A percentile compares a stretch with the other conserved stretches of the same genome.
Conservation (phyloP, 2,329 filamentous ascomycete species). For the Akanthomyces uredinophilus region DNA sequence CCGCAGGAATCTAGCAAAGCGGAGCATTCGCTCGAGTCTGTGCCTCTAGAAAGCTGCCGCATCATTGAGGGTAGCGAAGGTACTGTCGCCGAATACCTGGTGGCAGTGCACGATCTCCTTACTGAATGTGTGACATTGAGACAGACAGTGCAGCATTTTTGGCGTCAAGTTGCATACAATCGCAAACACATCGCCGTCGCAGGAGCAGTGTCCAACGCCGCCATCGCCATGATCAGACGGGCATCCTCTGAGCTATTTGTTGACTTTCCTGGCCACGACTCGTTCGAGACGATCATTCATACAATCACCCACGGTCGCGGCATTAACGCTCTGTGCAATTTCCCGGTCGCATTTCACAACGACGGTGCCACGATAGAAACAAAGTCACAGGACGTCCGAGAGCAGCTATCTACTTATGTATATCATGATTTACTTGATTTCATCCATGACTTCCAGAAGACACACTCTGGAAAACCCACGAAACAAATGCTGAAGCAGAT, state of each 20-base stretch:
- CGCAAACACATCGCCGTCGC: constrained; percentile 41
- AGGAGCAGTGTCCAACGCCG: constrained; percentile 36
- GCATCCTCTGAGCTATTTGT: constrained; percentile 34
- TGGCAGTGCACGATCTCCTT: constrained; percentile 36
- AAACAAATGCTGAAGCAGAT: constrained; percentile 36
- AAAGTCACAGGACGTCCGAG: constrained; percentile 25
- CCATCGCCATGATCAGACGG: constrained; percentile 37
- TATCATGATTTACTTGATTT: constrained; percentile 42
- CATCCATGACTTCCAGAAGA: constrained; percentile 39
- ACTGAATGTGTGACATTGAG: constrained; percentile 35
- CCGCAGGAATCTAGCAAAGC: neutral
- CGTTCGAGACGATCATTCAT: constrained; percentile 37
- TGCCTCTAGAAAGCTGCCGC: constrained; percentile 39
- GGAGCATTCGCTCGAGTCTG: constrained; percentile 13
- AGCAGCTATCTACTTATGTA: constrained; percentile 38
- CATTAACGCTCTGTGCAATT: constrained; percentile 17
- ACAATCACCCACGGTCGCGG: constrained; percentile 34
- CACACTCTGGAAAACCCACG: constrained; percentile 40
- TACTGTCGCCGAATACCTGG: constrained; percentile 35
- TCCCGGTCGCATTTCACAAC: neutral
- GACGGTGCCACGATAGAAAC: neutral
- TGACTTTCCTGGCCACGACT: constrained; percentile 41
- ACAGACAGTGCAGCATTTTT: constrained; percentile 32
- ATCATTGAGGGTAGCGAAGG: constrained; percentile 36
- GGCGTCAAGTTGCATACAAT: constrained; percentile 40